phyloP scores from a whole-genome alignment of 495 filamentous ascomycete species.

The Xylaria cubensis region DNA sequence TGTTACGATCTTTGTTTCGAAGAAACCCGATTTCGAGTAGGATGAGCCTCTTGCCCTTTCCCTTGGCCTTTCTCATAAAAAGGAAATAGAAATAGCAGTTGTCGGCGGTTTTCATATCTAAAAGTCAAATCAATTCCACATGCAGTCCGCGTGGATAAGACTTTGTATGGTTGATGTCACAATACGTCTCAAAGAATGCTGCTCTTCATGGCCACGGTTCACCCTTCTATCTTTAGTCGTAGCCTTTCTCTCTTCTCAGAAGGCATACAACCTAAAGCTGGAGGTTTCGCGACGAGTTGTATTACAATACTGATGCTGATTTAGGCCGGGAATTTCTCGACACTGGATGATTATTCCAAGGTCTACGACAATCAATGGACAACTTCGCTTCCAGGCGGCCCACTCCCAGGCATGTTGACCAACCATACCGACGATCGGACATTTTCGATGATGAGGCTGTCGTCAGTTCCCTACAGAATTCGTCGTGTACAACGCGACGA shows the following conservation, averaged over 20 bases:
- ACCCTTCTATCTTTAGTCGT: not conserved
- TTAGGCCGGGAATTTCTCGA: slow-evolving; percentile 35
- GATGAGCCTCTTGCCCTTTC: not conserved
- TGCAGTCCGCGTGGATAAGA: not conserved
- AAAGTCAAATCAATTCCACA: not conserved
- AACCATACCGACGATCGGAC: slow-evolving; percentile 49
- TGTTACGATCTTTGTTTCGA: not conserved
- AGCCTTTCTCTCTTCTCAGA: not conserved
- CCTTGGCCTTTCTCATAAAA: not conserved
- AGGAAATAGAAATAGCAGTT: not conserved
- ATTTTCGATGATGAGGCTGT: slow-evolving; percentile 50
- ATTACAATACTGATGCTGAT: not conserved
- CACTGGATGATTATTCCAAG: slow-evolving; percentile 38
- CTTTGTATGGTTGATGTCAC: not conserved
- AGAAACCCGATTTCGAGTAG: not conserved
- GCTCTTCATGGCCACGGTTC: not conserved
- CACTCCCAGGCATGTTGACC: slow-evolving; percentile 38
- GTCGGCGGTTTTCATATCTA: not conserved
- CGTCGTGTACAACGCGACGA: slow-evolving; percentile 40
- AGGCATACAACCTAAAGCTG: not conserved
- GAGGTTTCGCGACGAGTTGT: not conserved
- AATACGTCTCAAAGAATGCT: not conserved
- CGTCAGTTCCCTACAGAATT: slow-evolving; percentile 41
- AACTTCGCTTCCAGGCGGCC: slow-evolving; percentile 36
- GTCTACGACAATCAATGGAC: slow-evolving; percentile 45